A percentile compares a stretch with the other conserved stretches of the same genome.
These are phyloP conservation scores for Apophysomyces ossiformis DNA, from an alignment of 371 early-diverging fungal genomes.

Conservation along the genomic window DNA sequence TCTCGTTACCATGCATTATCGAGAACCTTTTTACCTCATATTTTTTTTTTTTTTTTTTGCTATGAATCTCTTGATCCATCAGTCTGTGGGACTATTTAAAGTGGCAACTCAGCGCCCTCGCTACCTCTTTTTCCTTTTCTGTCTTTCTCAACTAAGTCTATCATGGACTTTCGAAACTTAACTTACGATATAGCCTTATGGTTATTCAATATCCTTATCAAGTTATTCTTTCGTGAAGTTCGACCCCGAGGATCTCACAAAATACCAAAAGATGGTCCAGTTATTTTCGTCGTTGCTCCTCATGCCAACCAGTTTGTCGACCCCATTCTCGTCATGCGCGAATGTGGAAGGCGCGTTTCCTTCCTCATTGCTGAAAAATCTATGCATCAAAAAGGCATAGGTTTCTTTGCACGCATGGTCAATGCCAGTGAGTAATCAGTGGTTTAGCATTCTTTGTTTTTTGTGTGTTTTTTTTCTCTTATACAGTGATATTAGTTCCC, in stretches of 20 bases:
- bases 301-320: conserved; percentile 98
- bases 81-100: background rate
- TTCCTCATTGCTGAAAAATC: conserved; percentile 89
- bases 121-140: background rate
- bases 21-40: background rate
- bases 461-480: background rate
- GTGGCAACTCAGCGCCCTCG: conserved; percentile 7
- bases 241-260: conserved; percentile 85
- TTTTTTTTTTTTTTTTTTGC: background rate
- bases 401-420: conserved; percentile 74
- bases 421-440: conserved; percentile 63
- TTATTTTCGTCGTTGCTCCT: conserved; percentile 95
- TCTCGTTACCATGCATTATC: background rate
- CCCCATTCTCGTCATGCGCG: conserved; percentile 84
- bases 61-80: background rate
- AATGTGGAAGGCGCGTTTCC: conserved; percentile 79
- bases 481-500: conserved; percentile 61
- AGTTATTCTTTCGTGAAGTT: conserved; percentile 90
- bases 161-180: conserved; percentile 16
- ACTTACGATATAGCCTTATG: conserved; percentile 47
- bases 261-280: conserved; percentile 85
- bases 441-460: too few species aligned
- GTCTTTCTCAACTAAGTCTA: background rate
- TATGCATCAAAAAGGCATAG: conserved; percentile 85
- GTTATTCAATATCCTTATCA: conserved; percentile 69